Evolutionary conservation across 1,284 basidiomycete genomes (phyloP).

Genomic region (Fistulinella cinereoalba): DNA sequence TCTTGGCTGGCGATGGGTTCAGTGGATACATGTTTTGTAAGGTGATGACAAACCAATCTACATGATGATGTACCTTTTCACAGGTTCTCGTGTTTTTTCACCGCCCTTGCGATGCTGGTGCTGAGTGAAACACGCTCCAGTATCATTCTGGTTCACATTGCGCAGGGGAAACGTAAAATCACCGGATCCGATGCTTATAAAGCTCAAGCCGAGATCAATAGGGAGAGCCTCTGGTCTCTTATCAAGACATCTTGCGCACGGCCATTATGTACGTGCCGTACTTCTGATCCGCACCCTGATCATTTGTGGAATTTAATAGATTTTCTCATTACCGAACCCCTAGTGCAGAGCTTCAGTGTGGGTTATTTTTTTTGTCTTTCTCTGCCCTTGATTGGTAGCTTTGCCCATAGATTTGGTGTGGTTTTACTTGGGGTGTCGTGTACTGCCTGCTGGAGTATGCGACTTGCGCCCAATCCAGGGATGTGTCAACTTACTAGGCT

Average conservation of each 20-base stretch:
- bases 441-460: constrained; percentile 66
- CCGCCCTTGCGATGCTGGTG: constrained; percentile 45
- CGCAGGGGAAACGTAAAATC: constrained; percentile 56
- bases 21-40: constrained; percentile 58
- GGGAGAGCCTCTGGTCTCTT: constrained; percentile 49
- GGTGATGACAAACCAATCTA: constrained; percentile 20
- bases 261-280: constrained; percentile 53
- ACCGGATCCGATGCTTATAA: constrained; percentile 61
- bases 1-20: constrained; percentile 65
- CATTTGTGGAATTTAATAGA: constrained; percentile 35
- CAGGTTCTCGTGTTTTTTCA: constrained; percentile 45
- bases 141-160: constrained; percentile 58
- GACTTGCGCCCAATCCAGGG: not conserved
- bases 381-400: not conserved
- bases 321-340: constrained; percentile 71
- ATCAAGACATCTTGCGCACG: constrained; percentile 68
- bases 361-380: constrained; percentile 19
- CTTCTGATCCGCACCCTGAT: not conserved
- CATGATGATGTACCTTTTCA: not conserved
- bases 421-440: constrained; percentile 76
- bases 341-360: constrained; percentile 73
- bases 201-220: constrained; percentile 63
- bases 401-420: constrained; percentile 61
- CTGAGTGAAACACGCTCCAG: constrained; percentile 65
- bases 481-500: not conserved